Percentiles rank a stretch among this genome's conserved stretches.
Conservation (phyloP, 106 monocot species). For the Hemerocallis citrina region DNA sequence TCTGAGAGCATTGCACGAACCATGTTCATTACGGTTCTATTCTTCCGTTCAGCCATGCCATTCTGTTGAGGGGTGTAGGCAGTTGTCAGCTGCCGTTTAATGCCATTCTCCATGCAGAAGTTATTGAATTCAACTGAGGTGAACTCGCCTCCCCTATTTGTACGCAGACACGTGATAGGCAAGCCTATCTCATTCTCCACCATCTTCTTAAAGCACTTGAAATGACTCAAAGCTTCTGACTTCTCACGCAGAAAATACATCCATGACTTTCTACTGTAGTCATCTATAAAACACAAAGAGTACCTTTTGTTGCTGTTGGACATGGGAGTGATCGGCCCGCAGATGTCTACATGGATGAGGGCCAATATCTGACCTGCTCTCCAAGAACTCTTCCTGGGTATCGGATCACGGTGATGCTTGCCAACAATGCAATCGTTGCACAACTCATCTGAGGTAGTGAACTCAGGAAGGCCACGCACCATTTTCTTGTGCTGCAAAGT, state of each 20-base stretch:
- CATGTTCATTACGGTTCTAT: not conserved
- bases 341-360: conserved; percentile 1
- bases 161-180: not conserved
- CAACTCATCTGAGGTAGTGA: not conserved
- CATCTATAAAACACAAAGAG: conserved; percentile 1
- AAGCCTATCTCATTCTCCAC: conserved; percentile 1
- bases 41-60: not conserved
- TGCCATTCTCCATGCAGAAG: not conserved
- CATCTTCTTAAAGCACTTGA: not conserved
- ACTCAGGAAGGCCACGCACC: not conserved
- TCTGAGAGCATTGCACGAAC: conserved; percentile 5
- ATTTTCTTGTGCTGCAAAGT: not conserved
- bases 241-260: conserved; percentile 3
- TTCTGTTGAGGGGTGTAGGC: conserved; percentile 3
- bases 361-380: not conserved
- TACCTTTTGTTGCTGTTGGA: conserved; percentile 5
- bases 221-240: not conserved
- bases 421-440: not conserved
- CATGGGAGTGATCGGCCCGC: not conserved
- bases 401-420: not conserved
- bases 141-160: not conserved
- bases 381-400: not conserved
- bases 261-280: conserved; percentile 3
- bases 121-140: not conserved
- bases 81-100: not conserved